Base-by-base conservation (phyloP, 1,284 basidiomycete species). In the Stygiomarasmius scandens region DNA sequence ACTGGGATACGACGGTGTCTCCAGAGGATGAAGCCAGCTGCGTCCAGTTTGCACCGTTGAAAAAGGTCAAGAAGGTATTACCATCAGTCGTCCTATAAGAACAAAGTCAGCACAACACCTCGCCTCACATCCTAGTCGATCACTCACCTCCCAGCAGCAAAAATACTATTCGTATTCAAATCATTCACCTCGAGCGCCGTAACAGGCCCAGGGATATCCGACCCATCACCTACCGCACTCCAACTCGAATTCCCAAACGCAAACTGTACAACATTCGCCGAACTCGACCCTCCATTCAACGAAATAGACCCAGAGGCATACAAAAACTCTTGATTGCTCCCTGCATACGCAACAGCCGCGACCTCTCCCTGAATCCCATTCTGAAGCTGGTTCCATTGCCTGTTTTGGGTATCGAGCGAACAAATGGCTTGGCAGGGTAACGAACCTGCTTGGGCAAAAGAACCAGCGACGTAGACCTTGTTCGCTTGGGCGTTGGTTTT, bases 151-250 rank as follows among this genome's bases (percentile, higher is more conserved):
- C 96, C 96, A 45, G 95, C 92, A 46, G 92, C 93, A 67, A 96
- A 98, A 63, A 98, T 85, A 66, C 91, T 96, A 63, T 85, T 90
- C 0, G 75, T 72, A 68, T 97, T 93, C 29, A 84, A 82, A 63
- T 90, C 80, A 71, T 98, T 92, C 53, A 96, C 88, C 55, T 89
- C 90, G 52, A 98, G 72, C 12, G 96, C 94, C 8, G 93, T 91
- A 0, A 95, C 92, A 1, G 95, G 93, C 1, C 96, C 96, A 46
- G 95, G 93, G 14, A 97, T 78, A 50, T 85, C 79, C 12, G 74
- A 74, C 11, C 81, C 74, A 44, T 75, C 71, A 10, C 93, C 95
- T 22, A 98, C 73, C 5, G 84, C 70, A n/a, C 77, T 76, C 93
- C 96, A 97, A 0, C 85, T 86, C 3, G 74, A 68, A 63, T 90